phyloP scores from a whole-genome alignment of 2,329 filamentous ascomycete species.

The Exserohilum turcica region DNA sequence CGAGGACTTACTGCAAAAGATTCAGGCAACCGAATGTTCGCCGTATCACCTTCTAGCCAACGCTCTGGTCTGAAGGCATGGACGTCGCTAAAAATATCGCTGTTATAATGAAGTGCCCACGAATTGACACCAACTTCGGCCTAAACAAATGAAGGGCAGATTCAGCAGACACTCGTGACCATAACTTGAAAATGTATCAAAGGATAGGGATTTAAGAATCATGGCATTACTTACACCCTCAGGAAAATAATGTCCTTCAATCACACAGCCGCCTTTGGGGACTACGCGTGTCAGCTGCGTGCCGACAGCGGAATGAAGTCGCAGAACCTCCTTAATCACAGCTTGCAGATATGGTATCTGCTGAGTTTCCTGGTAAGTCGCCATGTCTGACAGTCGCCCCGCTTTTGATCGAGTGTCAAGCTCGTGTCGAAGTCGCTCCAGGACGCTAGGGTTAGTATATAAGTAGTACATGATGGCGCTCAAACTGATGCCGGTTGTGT shows the following conservation, averaged over 20 bases:
- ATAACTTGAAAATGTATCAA: not conserved
- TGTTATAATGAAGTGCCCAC: not conserved
- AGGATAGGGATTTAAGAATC: not conserved
- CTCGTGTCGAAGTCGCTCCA: not conserved
- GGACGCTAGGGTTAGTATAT: slow-evolving; percentile 7
- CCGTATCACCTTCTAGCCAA: not conserved
- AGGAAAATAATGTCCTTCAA: not conserved
- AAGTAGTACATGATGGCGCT: slow-evolving; percentile 23
- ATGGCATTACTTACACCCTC: not conserved
- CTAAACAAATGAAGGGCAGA: not conserved
- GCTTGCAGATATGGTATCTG: not conserved
- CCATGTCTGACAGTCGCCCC: not conserved
- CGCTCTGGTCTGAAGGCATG: not conserved
- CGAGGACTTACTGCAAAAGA: not conserved
- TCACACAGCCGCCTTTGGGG: not conserved
- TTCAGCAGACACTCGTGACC: not conserved
- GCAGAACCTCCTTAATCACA: not conserved
- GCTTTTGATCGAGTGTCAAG: not conserved
- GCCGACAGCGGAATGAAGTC: not conserved
- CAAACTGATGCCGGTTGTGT: slow-evolving; percentile 19
- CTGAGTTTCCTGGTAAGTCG: not conserved
- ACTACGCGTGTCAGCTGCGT: not conserved
- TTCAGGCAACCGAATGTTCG: not conserved
- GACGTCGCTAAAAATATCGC: not conserved
- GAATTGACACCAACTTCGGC: not conserved